Percentiles rank a stretch among this genome's conserved stretches.
Evolutionary conservation across 176 grass and related monocot species (phyloP).

Genomic region (Aegilops speltoides): DNA sequence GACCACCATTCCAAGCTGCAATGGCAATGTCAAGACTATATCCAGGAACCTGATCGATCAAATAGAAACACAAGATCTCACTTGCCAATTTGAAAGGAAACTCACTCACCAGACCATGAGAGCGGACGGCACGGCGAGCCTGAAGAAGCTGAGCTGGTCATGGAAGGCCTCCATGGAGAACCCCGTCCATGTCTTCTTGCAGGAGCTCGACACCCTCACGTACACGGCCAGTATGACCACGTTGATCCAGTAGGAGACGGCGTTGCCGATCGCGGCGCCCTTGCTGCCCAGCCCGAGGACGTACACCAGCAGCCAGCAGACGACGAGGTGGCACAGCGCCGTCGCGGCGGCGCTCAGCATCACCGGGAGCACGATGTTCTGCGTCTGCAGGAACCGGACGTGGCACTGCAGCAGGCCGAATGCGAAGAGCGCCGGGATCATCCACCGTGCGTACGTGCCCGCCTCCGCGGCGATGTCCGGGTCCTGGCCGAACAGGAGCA

Average conservation of each 20-base stretch:
- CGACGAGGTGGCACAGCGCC: not conserved
- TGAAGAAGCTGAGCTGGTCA: constrained; percentile 15
- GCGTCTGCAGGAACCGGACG: constrained; percentile 19
- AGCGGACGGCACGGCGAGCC: constrained; percentile 21
- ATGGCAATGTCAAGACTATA: not conserved
- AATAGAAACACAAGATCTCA: too few species aligned
- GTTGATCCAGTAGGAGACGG: constrained; percentile 32
- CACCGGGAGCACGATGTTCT: constrained; percentile 15
- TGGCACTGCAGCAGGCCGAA: constrained; percentile 32
- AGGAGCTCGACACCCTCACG: constrained; percentile 7
- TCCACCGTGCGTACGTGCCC: constrained; percentile 39
- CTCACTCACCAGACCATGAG: constrained; percentile 38
- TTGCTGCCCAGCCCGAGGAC: not conserved
- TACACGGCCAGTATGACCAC: constrained; percentile 3
- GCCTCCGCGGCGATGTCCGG: constrained; percentile 39
- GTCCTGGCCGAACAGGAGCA: constrained; percentile 43
- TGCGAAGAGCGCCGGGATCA: constrained; percentile 49
- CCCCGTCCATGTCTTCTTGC: constrained; percentile 41
- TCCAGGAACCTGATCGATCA: too few species aligned
- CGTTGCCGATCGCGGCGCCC: constrained; percentile 1
- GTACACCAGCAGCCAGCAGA: constrained; percentile 22
- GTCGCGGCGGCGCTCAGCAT: not conserved
- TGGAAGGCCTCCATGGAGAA: constrained; percentile 28
- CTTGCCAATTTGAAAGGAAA: too few species aligned
- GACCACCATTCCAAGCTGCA: constrained; percentile 46